Base-by-base conservation (phyloP, 2,329 filamentous ascomycete genomes). In the Blumeria hordei region DNA sequence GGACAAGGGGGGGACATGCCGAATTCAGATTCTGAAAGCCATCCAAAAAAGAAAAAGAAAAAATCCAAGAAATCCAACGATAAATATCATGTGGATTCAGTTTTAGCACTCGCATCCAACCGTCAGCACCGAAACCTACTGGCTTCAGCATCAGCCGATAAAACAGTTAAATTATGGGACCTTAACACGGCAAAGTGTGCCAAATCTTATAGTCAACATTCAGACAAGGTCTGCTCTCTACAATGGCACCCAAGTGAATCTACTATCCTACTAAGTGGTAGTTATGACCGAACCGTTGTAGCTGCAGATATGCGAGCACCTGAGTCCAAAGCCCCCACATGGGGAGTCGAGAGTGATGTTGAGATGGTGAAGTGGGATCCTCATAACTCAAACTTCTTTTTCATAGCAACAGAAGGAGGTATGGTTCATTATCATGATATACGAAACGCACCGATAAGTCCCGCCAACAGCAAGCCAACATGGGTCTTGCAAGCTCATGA, bases 131-230 rank as follows among this genome's bases (percentile, higher is more conserved):
- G 88, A 59, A 96, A 96, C 67, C 76, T 98, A 56, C 78, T 98
- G 49, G 92, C 92, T 11, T 96, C 90, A 0, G 87, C 85, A 1
- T 98, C 92, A 0, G 92, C 92, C 18, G 92, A 98, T 71, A 88
- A 88, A 71, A 98, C 92, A 2, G 81, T 96, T 64, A 98, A 98
- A 73, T 77, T 98, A 18, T 98, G 92, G 92, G 92, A 98, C 67
- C 73, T 98, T 59, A 85, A 88, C 71, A 95, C 87, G 3, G 77
- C 85, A 58, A 88, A 82, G 68, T 94, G 88, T 69, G 92, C 92
- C 63, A 92, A 95, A 71, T 95, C 88, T 47, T 98, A 98, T 74
- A 76, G 78, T 14, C 86, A 94, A 70, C 92, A 98, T 71, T 94
- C 86, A 37, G 92, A 95, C 74, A 98, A 98, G 72, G 88, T 96